These are phyloP conservation scores for Sarocladiaceae sp. DNA, from an alignment of 2,329 filamentous ascomycete species.

Conservation along the genomic window DNA sequence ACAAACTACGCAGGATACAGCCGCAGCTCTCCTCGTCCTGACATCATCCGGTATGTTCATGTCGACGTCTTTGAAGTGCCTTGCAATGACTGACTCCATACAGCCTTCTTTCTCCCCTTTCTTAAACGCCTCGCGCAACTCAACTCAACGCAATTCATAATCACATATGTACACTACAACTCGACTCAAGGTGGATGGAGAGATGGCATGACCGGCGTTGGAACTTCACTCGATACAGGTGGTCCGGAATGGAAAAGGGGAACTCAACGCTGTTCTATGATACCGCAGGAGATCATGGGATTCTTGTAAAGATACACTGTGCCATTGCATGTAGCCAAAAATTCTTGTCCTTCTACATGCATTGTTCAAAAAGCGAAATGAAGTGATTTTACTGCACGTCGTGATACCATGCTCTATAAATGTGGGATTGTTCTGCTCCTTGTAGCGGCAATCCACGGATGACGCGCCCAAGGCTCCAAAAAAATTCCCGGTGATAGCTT, in stretches of 20 bases:
- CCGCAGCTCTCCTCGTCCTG: constrained; percentile 85
- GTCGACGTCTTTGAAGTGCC: neutral
- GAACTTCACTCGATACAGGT: neutral
- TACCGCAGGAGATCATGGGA: neutral
- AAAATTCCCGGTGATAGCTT: no score
- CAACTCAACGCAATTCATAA: neutral
- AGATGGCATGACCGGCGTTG: constrained; percentile 1
- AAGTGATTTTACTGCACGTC: neutral
- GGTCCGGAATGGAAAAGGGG: neutral
- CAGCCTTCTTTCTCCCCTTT: constrained; percentile 62
- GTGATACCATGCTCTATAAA: neutral
- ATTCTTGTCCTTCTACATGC: neutral
- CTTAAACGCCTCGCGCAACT: constrained; percentile 33
- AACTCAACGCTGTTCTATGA: neutral
- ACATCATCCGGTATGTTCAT: constrained; percentile 51
- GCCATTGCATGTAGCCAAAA: neutral
- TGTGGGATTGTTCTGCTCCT: neutral
- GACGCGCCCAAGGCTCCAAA: constrained; percentile 3
- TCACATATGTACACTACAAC: constrained; percentile 7
- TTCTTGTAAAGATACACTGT: constrained; percentile 1
- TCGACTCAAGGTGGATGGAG: neutral
- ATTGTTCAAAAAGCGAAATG: no score
- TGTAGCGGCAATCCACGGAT: neutral
- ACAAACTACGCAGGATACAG: constrained; percentile 67
- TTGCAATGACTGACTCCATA: constrained; percentile 18